These are phyloP conservation scores for Mitragyna speciosa DNA, from an alignment of 257 asterid species.

Conservation along the genomic window DNA sequence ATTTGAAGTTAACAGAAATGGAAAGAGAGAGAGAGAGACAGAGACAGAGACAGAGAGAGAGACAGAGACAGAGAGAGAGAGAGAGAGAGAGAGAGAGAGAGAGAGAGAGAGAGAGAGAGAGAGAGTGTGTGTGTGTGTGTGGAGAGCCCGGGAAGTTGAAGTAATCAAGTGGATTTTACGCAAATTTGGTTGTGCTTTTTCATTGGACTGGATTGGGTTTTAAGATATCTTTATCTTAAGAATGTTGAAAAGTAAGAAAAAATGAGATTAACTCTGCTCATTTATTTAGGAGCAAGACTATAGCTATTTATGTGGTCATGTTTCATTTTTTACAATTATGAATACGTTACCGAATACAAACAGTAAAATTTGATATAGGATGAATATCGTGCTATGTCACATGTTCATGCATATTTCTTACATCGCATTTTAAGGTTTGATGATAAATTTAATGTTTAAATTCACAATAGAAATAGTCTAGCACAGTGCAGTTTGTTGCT, in stretches of 20 bases:
- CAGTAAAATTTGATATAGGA: too few relatives aligned
- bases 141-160: conserved; percentile 18
- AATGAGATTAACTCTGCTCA: conserved; percentile 5
- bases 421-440: too few relatives aligned
- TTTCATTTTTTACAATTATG: background rate
- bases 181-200: conserved; percentile 55
- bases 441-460: too few relatives aligned
- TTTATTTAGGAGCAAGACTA: conserved; percentile 19
- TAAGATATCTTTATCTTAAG: conserved; percentile 38
- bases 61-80: conserved; percentile 15
- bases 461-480: too few relatives aligned
- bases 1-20: conserved; percentile 35
- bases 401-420: too few relatives aligned
- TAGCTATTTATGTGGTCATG: background rate
- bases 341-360: background rate
- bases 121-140: conserved; percentile 4
- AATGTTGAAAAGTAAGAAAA: conserved; percentile 15
- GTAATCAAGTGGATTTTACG: conserved; percentile 63
- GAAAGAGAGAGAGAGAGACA: conserved; percentile 25
- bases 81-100: conserved; percentile 25
- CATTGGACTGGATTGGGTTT: conserved; percentile 42
- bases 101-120: too few relatives aligned
- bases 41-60: conserved; percentile 10
- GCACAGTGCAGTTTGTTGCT: too few relatives aligned
- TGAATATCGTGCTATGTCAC: too few relatives aligned